These are phyloP conservation scores for Hibiscus tridactylites DNA, from an alignment of 345 rosid species.

Conservation along the genomic window DNA sequence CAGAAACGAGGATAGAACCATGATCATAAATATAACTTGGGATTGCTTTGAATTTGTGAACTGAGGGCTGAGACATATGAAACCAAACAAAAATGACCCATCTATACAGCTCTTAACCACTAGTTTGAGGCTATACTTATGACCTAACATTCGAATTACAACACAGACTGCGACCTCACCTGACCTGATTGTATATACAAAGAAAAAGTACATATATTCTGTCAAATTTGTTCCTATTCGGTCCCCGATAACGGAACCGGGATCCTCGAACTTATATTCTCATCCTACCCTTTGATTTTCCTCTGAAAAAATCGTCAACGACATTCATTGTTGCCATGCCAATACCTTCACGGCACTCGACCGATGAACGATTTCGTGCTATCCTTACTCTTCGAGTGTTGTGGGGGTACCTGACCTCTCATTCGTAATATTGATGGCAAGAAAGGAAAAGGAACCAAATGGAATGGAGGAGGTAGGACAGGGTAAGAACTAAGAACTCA, in stretches of 20 bases:
- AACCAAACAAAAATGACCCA: constrained; percentile 7
- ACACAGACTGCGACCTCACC: constrained; percentile 11
- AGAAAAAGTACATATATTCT: neutral
- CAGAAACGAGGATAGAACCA: no score
- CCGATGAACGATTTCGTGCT: neutral
- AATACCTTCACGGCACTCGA: constrained; percentile 6
- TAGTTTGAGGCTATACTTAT: neutral
- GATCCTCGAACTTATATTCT: constrained; percentile 14
- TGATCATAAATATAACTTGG: neutral
- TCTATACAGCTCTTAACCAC: neutral
- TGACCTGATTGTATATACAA: neutral
- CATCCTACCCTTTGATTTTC: constrained; percentile 10
- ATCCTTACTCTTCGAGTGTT: constrained; percentile 11
- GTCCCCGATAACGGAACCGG: constrained; percentile 1
- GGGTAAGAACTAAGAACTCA: constrained; percentile 25
- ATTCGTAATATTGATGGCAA: constrained; percentile 3
- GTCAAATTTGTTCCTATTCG: constrained; percentile 14
- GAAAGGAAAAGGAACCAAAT: constrained; percentile 14
- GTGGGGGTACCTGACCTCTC: constrained; percentile 15
- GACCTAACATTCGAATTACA: constrained; percentile 21
- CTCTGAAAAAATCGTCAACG: neutral
- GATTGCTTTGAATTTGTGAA: neutral
- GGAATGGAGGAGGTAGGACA: constrained; percentile 10
- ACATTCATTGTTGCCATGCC: neutral
- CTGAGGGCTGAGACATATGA: neutral